Evolutionary conservation across 139 green algal species (phyloP), one percentile per base, ranked within the genome.

Genomic region (Micractinium sp.): DNA sequence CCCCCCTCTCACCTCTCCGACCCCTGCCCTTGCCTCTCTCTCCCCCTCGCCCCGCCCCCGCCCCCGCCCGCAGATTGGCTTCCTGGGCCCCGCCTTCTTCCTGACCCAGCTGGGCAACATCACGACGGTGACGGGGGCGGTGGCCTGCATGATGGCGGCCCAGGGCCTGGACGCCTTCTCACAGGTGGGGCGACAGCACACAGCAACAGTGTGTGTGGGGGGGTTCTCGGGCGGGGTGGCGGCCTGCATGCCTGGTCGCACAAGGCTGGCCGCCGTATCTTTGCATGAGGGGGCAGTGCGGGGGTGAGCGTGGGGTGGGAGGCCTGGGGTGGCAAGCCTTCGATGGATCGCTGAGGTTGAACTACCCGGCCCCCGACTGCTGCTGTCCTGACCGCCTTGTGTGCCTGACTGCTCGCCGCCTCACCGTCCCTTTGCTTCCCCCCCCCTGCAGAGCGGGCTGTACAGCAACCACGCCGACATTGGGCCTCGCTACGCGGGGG

Each of bases 381-480:
- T 31, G 69, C 71, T 36, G 5, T 41, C 13, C 35, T 1, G 39
- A 27, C 14, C 20, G 38, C 39, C 39, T 14, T 22, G 38, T 22
- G 38, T 60, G 22, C 39, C 38, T 15, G 20, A 36, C 36, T 13
- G 2, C 23, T 82, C 23, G 39, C 35, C 39, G 38, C 77, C 39
- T 23, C 39, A 60, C 39, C 77, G 38, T 22, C 35, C 5, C 47
- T 23, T 3, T 33, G n/a, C 33, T 56, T 12, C 4, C 25, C 81
- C 33, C 39, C 56, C 60, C 56, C 56, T 36, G 38, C 79, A 92
- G 41, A 97, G 94, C 3, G 98, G 98, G 15, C 95, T 99, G 39
- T 99, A 99, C 92, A 97, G 94, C 83, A 99, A 99, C 94, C 98
- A 99, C 88, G 95, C 97, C 82, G 98, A 99, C 91, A 99, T 99